Percentiles rank a stretch among this genome's conserved stretches.
phyloP scores from a whole-genome alignment of 352 stramenopile species.

The Pythium pectinolyticum region DNA sequence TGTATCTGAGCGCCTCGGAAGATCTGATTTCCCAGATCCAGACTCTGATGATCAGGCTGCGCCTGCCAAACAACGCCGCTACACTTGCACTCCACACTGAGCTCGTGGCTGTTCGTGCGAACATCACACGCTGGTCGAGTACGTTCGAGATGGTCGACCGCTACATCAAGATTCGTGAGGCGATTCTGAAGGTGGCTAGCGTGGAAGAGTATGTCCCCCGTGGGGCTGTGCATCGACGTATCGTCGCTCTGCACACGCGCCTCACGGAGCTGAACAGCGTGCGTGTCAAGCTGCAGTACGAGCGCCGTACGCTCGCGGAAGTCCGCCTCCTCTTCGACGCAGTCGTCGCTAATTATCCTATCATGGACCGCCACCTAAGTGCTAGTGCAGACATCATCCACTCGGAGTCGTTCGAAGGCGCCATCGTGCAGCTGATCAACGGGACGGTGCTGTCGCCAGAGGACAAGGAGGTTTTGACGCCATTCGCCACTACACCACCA shows the following conservation, averaged over 20 bases:
- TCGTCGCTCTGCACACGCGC: slow-evolving; percentile 1
- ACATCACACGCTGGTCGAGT: slow-evolving; percentile 17
- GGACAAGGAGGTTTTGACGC: not conserved
- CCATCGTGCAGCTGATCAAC: not conserved
- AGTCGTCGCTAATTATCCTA: slow-evolving; percentile 9
- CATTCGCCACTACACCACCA: not conserved
- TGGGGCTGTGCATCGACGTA: slow-evolving; percentile 8
- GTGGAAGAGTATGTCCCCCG: slow-evolving; percentile 26
- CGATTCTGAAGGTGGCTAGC: not conserved
- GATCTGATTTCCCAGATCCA: slow-evolving; percentile 13
- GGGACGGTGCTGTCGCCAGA: not conserved
- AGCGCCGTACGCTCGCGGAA: slow-evolving; percentile 4
- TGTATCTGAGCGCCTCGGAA: slow-evolving; percentile 1
- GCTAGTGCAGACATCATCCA: not conserved
- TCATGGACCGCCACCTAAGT: not conserved
- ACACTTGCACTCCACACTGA: slow-evolving; percentile 10
- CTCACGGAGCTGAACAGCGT: slow-evolving; percentile 22
- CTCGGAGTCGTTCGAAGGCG: not conserved
- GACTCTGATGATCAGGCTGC: slow-evolving; percentile 14
- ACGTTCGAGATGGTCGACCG: slow-evolving; percentile 17
- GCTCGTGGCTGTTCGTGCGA: slow-evolving; percentile 6
- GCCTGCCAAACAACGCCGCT: slow-evolving; percentile 8
- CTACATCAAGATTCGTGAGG: slow-evolving; percentile 22
- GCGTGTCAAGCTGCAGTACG: slow-evolving; percentile 18
- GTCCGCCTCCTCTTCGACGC: slow-evolving; percentile 14